These are phyloP conservation scores for Pelargonium citronellum DNA, from an alignment of 441 rosid species.

Conservation along the genomic window DNA sequence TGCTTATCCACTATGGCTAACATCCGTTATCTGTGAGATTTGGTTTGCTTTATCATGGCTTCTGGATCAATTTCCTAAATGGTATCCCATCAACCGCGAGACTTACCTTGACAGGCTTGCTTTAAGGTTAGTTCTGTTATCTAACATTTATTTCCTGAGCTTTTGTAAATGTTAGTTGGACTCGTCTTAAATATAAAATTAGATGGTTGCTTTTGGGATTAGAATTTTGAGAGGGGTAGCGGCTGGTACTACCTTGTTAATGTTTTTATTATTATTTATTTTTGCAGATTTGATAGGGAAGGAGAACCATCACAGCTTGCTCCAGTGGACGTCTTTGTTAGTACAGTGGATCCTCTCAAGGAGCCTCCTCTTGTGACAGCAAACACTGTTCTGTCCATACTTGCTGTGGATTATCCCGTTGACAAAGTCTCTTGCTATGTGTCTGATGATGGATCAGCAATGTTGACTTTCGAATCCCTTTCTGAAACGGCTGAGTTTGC, in stretches of 20 bases:
- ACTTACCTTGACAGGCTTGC: conserved; percentile 98
- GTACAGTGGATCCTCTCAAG: conserved; percentile 94
- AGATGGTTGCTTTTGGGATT: neutral
- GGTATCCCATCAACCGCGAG: conserved; percentile 97
- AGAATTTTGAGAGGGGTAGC: neutral
- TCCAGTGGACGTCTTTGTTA: conserved; percentile 92
- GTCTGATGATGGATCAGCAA: conserved; percentile 98
- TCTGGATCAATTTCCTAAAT: conserved; percentile 96
- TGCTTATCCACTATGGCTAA: conserved; percentile 85
- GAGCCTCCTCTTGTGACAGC: conserved; percentile 99
- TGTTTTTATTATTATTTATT: neutral
- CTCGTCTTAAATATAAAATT: neutral
- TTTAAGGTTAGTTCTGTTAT: conserved; percentile 45
- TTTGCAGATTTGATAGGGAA: conserved; percentile 76
- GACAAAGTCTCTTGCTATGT: conserved; percentile 98
- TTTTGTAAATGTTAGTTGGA: conserved; percentile 9
- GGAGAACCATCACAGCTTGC: conserved; percentile 97
- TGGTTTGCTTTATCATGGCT: conserved; percentile 99
- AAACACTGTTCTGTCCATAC: conserved; percentile 90
- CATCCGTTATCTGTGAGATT: conserved; percentile 96
- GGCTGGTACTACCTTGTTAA: neutral
- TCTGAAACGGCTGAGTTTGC: conserved; percentile 97
- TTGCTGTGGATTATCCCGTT: conserved; percentile 93
- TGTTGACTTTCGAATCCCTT: conserved; percentile 89
- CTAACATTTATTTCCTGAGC: conserved; percentile 11